Evolutionary conservation across 345 rosid genomes (phyloP).

Genomic region (Citrus inodora): DNA sequence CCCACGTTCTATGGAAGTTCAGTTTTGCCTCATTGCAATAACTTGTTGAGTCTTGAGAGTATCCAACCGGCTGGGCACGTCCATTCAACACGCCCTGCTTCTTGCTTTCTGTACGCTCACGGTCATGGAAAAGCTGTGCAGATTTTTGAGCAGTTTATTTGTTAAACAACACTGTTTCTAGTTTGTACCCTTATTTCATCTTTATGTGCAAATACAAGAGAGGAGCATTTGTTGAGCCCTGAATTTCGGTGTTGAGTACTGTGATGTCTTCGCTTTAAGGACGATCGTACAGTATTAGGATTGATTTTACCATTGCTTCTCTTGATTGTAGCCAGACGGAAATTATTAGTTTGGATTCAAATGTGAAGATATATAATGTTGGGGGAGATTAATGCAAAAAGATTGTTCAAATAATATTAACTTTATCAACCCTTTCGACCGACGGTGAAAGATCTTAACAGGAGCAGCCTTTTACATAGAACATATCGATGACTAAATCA

Average conservation of each 20-base stretch:
- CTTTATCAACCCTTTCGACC: no score
- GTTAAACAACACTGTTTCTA: background rate
- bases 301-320: background rate
- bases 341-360: no score
- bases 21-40: constrained; percentile 8
- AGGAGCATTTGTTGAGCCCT: background rate
- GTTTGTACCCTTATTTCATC: background rate
- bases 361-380: no score
- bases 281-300: background rate
- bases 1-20: background rate
- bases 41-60: background rate
- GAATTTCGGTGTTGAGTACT: background rate
- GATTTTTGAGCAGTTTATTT: background rate
- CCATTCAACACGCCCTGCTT: no score
- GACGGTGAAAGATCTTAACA: no score
- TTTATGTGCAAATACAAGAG: background rate
- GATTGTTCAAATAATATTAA: no score
- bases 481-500: background rate
- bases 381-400: no score
- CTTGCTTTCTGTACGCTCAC: no score
- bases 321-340: no score
- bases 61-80: no score
- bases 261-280: background rate
- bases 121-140: background rate
- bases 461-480: no score